phyloP scores from a whole-genome alignment of 306 rosid species.

The Carpinus viminea region DNA sequence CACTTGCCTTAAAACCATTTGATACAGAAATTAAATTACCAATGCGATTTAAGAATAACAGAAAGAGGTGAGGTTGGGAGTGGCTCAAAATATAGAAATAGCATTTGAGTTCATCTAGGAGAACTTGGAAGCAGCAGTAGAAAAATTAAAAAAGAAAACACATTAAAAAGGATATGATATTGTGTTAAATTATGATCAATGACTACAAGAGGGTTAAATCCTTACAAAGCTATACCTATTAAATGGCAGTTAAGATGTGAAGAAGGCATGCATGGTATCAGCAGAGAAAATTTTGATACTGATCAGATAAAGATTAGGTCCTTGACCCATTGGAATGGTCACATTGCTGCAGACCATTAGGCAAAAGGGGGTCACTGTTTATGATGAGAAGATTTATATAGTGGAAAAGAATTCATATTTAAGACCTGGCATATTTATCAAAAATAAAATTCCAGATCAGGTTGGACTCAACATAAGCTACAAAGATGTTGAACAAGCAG shows the following conservation, averaged over 20 bases:
- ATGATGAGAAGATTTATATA: too few species aligned
- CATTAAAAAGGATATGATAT: not conserved
- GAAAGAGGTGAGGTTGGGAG: not conserved
- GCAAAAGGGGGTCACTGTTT: not conserved
- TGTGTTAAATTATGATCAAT: not conserved
- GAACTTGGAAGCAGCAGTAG: not conserved
- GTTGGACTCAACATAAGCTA: not conserved
- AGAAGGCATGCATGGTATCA: not conserved
- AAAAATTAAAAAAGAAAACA: not conserved
- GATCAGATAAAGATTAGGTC: too few species aligned
- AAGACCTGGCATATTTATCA: not conserved
- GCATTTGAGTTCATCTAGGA: not conserved
- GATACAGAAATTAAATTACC: not conserved
- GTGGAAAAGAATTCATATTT: too few species aligned
- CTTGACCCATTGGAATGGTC: not conserved
- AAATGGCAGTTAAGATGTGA: not conserved
- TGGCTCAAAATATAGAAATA: not conserved
- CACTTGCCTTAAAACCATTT: not conserved
- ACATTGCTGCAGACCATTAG: not conserved
- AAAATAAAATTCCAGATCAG: not conserved
- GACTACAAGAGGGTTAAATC: not conserved
- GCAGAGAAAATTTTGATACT: not conserved
- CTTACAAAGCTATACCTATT: not conserved
- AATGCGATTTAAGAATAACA: not conserved
- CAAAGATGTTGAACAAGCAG: not conserved